These are phyloP conservation scores for Phytophthora lateralis DNA, from an alignment of 352 stramenopile species.

Conservation along the genomic window DNA sequence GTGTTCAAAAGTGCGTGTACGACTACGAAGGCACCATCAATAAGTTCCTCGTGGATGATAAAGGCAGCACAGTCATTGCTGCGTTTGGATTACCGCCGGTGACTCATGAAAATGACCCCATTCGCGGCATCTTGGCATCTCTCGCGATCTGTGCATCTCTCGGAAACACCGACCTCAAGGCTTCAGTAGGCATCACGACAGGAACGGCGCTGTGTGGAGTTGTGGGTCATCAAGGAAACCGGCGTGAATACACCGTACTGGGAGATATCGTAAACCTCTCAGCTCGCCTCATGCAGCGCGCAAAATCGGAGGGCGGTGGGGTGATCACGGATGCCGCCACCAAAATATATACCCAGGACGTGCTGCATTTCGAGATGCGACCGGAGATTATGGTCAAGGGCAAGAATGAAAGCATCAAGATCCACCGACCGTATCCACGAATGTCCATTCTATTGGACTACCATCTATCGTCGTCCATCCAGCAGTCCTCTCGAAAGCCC, in stretches of 20 bases:
- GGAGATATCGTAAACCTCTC: conserved; percentile 95
- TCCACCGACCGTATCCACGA: conserved; percentile 84
- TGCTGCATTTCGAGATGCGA: conserved; percentile 90
- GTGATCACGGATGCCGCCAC: conserved; percentile 91
- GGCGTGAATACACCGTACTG: conserved; percentile 94
- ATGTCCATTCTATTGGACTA: conserved; percentile 87
- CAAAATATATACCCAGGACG: conserved; percentile 81
- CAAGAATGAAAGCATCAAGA: conserved; percentile 92
- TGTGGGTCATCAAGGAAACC: conserved; percentile 89
- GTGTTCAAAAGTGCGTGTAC: conserved; percentile 92
- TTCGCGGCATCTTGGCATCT: conserved; percentile 89
- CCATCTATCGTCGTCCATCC: conserved; percentile 52
- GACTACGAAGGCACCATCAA: conserved; percentile 96
- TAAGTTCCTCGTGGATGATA: conserved; percentile 97
- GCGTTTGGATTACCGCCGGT: conserved; percentile 92
- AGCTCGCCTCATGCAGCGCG: conserved; percentile 92
- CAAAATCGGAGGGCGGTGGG: conserved; percentile 81
- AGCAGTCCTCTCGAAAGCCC: conserved; percentile 13
- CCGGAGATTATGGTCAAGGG: conserved; percentile 92
- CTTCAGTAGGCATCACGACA: conserved; percentile 92
- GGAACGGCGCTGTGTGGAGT: conserved; percentile 93
- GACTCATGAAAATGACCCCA: conserved; percentile 92
- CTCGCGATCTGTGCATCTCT: conserved; percentile 85
- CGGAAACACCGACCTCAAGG: conserved; percentile 68
- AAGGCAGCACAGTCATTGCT: conserved; percentile 94